phyloP scores from a whole-genome alignment of 2,329 filamentous ascomycete species.

The Cercospora janseana region DNA sequence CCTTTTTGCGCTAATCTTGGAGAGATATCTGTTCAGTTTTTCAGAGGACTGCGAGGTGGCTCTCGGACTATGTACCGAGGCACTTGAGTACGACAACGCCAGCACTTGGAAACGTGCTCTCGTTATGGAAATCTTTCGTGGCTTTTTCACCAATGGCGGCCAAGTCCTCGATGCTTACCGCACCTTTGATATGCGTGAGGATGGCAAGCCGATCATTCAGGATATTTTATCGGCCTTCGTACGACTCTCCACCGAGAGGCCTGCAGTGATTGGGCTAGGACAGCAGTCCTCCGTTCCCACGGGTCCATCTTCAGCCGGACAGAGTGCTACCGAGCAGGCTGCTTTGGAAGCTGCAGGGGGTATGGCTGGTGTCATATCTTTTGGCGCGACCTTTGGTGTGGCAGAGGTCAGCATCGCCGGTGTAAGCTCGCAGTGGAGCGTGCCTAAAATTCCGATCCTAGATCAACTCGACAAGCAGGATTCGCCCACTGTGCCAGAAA shows the following conservation, averaged over 20 bases:
- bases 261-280: constrained; percentile 80
- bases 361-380: constrained; percentile 79
- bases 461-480: constrained; percentile 93
- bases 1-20: constrained; percentile 77
- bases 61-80: constrained; percentile 75
- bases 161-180: constrained; percentile 77
- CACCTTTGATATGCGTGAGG: constrained; percentile 71
- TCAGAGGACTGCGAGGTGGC: constrained; percentile 79
- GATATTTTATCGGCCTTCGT: constrained; percentile 86
- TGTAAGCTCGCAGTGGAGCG: constrained; percentile 90
- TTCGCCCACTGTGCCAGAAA: constrained; percentile 78
- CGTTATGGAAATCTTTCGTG: constrained; percentile 86
- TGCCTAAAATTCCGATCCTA: constrained; percentile 80
- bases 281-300: constrained; percentile 82
- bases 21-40: constrained; percentile 72
- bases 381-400: constrained; percentile 58
- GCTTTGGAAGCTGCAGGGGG: constrained; percentile 78
- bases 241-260: constrained; percentile 88
- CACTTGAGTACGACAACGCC: constrained; percentile 79
- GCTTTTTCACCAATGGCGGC: constrained; percentile 76
- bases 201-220: constrained; percentile 72
- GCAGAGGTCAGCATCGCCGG: constrained; percentile 67
- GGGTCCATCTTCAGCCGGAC: constrained; percentile 55
- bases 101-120: constrained; percentile 81
- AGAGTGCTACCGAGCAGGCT: constrained; percentile 71